Conservation (phyloP, 305 asterid genomes). For the Fraxinus sp. region DNA sequence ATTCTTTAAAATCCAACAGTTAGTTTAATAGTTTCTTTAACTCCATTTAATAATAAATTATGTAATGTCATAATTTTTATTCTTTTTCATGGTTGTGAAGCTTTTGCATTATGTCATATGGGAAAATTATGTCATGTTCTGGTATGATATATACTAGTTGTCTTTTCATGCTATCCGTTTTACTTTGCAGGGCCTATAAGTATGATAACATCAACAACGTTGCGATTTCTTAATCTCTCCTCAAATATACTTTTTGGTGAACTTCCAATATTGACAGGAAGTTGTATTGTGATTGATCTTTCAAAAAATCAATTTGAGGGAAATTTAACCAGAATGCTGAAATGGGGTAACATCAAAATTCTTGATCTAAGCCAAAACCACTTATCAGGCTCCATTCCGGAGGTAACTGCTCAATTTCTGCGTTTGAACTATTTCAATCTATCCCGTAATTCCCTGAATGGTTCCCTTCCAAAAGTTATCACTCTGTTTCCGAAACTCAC, state of each 20-base stretch:
- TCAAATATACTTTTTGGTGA: conserved; percentile 82
- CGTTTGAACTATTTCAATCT: conserved; percentile 77
- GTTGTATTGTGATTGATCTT: conserved; percentile 68
- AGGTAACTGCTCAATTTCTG: conserved; percentile 73
- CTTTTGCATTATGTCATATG: too few relatives aligned
- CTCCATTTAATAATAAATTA: neutral
- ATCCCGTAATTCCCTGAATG: conserved; percentile 62
- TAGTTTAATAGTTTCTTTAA: neutral
- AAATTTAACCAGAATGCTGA: conserved; percentile 58
- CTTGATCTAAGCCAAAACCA: conserved; percentile 87
- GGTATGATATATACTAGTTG: neutral
- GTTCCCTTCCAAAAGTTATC: conserved; percentile 64
- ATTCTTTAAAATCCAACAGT: neutral
- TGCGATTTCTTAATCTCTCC: conserved; percentile 69
- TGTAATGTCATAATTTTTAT: neutral
- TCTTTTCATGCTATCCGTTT: conserved; percentile 13
- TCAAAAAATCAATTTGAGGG: conserved; percentile 78
- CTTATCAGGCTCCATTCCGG: conserved; percentile 70
- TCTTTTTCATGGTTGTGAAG: too few relatives aligned
- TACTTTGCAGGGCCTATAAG: conserved; percentile 60
- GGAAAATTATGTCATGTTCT: too few relatives aligned
- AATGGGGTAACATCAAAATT: conserved; percentile 82
- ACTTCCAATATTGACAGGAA: conserved; percentile 79
- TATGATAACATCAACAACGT: conserved; percentile 81
- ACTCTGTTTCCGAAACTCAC: conserved; percentile 64